phyloP scores from a whole-genome alignment of 164 flowering plant species.

The Magnolia sinica region DNA sequence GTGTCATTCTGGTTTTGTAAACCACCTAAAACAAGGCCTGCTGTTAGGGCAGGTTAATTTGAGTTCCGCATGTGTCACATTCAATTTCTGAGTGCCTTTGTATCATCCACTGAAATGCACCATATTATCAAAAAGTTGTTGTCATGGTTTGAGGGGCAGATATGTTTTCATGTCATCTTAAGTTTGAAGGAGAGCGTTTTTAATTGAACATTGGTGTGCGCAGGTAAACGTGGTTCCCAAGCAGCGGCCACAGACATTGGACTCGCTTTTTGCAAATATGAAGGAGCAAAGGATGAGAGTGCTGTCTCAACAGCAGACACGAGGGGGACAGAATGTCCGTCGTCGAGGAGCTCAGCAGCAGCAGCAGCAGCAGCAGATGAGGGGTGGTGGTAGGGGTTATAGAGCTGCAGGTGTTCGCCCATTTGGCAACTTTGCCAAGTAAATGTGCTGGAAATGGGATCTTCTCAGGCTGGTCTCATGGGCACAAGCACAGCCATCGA shows the following conservation, averaged over 20 bases:
- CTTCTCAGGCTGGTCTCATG: too few relatives aligned
- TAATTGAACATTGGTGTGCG: background rate
- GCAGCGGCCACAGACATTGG: constrained; percentile 77
- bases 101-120: too few relatives aligned
- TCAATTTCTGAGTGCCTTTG: too few relatives aligned
- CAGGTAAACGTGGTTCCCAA: constrained; percentile 24
- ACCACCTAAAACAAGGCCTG: too few relatives aligned
- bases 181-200: too few relatives aligned
- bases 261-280: constrained; percentile 83
- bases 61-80: too few relatives aligned
- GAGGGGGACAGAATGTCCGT: background rate
- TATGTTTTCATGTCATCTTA: too few relatives aligned
- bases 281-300: constrained; percentile 78
- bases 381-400: constrained; percentile 35
- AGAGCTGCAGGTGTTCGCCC: background rate
- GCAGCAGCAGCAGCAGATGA: constrained; percentile 33
- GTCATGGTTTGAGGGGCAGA: too few relatives aligned
- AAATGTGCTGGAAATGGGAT: background rate
- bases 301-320: constrained; percentile 28
- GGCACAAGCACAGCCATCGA: too few relatives aligned
- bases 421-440: background rate
- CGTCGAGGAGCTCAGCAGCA: constrained; percentile 28
- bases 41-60: too few relatives aligned
- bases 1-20: too few relatives aligned
- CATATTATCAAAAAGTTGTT: too few relatives aligned